Evolutionary conservation across 1,139 yeast genomes (phyloP).

Genomic region (Geotrichum australiense): DNA sequence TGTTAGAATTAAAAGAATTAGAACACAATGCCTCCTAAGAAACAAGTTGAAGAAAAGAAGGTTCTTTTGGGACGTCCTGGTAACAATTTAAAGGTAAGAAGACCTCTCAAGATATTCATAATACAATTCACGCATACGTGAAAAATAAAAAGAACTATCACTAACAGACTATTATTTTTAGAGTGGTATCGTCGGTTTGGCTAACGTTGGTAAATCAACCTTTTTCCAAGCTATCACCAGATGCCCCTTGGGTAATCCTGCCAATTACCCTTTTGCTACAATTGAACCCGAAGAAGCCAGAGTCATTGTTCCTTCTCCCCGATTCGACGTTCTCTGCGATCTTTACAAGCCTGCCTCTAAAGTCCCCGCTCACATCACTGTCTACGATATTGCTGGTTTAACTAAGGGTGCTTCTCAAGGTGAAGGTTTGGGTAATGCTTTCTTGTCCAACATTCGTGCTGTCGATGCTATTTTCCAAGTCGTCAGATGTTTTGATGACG

Average conservation of each 20-base stretch:
- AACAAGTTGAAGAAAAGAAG: conserved; percentile 84
- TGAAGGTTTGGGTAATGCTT: conserved; percentile 97
- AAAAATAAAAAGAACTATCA: background rate
- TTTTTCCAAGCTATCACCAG: conserved; percentile 67
- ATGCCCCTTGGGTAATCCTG: conserved; percentile 96
- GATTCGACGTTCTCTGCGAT: conserved; percentile 69
- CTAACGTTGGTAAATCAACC: conserved; percentile 92
- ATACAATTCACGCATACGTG: background rate
- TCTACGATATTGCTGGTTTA: conserved; percentile 96
- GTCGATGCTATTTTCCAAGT: conserved; percentile 98
- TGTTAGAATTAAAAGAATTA: no score
- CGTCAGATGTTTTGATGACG: conserved; percentile 96
- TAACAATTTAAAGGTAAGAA: conserved; percentile 39
- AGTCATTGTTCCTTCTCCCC: conserved; percentile 89
- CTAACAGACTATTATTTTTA: conserved; percentile 25
- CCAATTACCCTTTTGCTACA: conserved; percentile 96
- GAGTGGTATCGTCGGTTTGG: conserved; percentile 92
- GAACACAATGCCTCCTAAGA: conserved; percentile 80
- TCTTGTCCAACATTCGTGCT: conserved; percentile 94
- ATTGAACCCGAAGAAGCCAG: conserved; percentile 99
- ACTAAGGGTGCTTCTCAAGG: conserved; percentile 97
- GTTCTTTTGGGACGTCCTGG: conserved; percentile 96
- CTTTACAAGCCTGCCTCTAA: conserved; percentile 76
- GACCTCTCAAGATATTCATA: background rate
- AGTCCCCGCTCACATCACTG: conserved; percentile 90